phyloP scores from a whole-genome alignment of 768 basidiomycete genomes.

The Lanmaoa pseudosensibilis region DNA sequence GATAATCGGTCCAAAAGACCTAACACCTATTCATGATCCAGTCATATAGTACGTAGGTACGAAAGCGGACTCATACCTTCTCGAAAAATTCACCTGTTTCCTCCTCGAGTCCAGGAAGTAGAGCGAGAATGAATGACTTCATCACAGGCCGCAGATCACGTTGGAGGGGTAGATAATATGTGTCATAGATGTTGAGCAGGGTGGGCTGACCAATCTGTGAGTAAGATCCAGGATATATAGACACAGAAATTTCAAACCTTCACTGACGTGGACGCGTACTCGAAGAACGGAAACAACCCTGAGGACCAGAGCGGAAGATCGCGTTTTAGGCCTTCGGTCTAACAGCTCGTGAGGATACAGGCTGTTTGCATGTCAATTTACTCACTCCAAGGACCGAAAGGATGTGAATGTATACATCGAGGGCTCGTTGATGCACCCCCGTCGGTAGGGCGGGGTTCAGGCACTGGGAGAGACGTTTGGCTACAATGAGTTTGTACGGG shows the following conservation, averaged over 20 bases:
- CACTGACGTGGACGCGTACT: conserved; percentile 98
- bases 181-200: conserved; percentile 89
- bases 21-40: conserved; percentile 57
- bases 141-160: conserved; percentile 79
- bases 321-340: conserved; percentile 84
- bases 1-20: conserved; percentile 78
- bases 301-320: conserved; percentile 94
- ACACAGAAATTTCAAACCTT: conserved; percentile 51
- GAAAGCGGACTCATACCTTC: conserved; percentile 45
- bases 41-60: neutral
- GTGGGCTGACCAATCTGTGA: conserved; percentile 55
- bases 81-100: conserved; percentile 98
- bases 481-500: conserved; percentile 88
- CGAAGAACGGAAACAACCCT: conserved; percentile 97
- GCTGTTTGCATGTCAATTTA: conserved; percentile 6
- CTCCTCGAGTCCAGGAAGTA: conserved; percentile 95
- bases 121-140: conserved; percentile 91
- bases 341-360: conserved; percentile 11
- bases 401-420: conserved; percentile 94
- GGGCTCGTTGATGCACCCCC: conserved; percentile 93
- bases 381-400: conserved; percentile 87
- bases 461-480: conserved; percentile 94
- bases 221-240: neutral
- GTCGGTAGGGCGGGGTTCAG: conserved; percentile 96
- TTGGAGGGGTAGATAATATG: conserved; percentile 87